Conservation (phyloP, 352 stramenopile genomes). For the Globisporangium recalcitrans region DNA sequence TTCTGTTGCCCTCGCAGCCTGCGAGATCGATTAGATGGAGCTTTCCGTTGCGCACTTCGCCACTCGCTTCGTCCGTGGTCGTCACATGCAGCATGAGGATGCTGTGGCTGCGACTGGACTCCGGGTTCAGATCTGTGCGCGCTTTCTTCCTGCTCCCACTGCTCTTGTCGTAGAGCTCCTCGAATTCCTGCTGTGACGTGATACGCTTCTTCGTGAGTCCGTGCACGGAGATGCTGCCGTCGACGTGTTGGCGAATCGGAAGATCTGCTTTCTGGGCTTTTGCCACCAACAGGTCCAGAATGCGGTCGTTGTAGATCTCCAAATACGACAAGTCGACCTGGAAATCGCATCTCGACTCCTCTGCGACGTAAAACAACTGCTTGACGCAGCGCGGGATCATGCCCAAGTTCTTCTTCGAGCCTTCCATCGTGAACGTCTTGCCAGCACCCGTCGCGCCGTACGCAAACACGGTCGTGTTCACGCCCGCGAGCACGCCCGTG, state of each 20-base stretch:
- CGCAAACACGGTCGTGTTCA: constrained; percentile 50
- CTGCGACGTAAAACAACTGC: constrained; percentile 35
- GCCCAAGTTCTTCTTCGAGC: constrained; percentile 38
- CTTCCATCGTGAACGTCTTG: constrained; percentile 72
- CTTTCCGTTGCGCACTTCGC: constrained; percentile 21
- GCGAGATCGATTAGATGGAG: constrained; percentile 45
- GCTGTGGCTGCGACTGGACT: constrained; percentile 70
- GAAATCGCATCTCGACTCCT: constrained; percentile 21
- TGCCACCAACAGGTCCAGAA: constrained; percentile 63
- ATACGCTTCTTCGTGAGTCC: constrained; percentile 29
- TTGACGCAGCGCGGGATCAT: constrained; percentile 44
- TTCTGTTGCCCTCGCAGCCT: constrained; percentile 33
- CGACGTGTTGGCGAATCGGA: constrained; percentile 31
- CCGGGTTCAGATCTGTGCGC: constrained; percentile 60
- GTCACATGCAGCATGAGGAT: constrained; percentile 68
- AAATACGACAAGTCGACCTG: constrained; percentile 58
- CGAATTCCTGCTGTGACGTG: constrained; percentile 24
- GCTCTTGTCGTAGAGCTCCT: constrained; percentile 28
- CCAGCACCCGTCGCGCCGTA: constrained; percentile 55
- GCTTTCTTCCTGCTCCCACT: constrained; percentile 22
- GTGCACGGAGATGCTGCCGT: constrained; percentile 29
- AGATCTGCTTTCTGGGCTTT: constrained; percentile 26
- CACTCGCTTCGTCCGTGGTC: constrained; percentile 7
- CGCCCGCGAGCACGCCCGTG: constrained; percentile 30
- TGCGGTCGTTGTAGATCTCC: constrained; percentile 88